Conservation (phyloP, 805 yeast species). For the Kluyveromyces wickerhamii region DNA sequence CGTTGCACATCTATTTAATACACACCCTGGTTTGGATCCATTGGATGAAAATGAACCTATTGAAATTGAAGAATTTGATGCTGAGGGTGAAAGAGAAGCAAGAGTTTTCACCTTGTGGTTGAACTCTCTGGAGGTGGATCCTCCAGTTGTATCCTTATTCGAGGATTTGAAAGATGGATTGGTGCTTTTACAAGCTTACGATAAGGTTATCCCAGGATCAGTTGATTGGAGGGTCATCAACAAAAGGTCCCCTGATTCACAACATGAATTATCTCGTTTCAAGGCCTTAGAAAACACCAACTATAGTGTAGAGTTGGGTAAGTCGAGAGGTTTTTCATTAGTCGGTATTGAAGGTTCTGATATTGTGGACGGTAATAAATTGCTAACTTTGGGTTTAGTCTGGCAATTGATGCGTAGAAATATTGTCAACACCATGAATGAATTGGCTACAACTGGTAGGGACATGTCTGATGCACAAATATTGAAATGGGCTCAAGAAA, state of each 20-base stretch:
- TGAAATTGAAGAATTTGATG: conserved; percentile 96
- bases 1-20: conserved; percentile 94
- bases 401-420: conserved; percentile 99
- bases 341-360: conserved; percentile 99
- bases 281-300: conserved; percentile 97
- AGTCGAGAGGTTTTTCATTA: conserved; percentile 81
- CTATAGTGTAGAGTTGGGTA: conserved; percentile 95
- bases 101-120: conserved; percentile 97
- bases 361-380: conserved; percentile 85
- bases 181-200: conserved; percentile 83
- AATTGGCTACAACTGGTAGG: conserved; percentile 62
- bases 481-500: conserved; percentile 87
- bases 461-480: conserved; percentile 80
- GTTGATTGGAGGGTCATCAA: conserved; percentile 75
- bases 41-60: conserved; percentile 84
- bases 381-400: conserved; percentile 83
- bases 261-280: conserved; percentile 75
- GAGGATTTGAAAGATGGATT: conserved; percentile 94
- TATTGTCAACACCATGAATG: conserved; percentile 73
- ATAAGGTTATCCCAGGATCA: conserved; percentile 90
- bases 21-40: conserved; percentile 94
- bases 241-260: conserved; percentile 62
- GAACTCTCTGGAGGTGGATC: conserved; percentile 92
- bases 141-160: conserved; percentile 83
- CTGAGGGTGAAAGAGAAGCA: conserved; percentile 99